phyloP scores from a whole-genome alignment of 2,329 filamentous ascomycete species.

The Pseudogymnoascus sp. region DNA sequence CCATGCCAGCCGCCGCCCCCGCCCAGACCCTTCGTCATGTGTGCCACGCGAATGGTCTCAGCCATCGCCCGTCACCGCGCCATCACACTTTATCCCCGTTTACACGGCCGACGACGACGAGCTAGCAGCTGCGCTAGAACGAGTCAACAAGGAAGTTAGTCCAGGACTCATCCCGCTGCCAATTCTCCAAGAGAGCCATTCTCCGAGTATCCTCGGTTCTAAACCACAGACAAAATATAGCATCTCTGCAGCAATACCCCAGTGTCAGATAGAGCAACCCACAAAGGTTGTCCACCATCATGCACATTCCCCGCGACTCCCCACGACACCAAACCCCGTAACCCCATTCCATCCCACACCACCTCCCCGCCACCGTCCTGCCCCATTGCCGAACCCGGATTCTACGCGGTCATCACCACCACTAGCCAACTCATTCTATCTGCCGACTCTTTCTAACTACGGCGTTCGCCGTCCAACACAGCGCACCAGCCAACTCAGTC shows the following conservation, averaged over 20 bases:
- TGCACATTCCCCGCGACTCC: not conserved
- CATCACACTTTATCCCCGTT: not conserved
- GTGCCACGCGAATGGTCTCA: constrained; percentile 3
- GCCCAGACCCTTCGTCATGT: not conserved
- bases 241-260: not conserved
- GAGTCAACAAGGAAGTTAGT: not conserved
- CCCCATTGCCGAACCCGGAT: not conserved
- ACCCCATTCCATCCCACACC: not conserved
- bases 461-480: not conserved
- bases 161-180: constrained; percentile 1
- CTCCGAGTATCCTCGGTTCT: not conserved
- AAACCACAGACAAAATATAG: not conserved
- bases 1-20: not conserved
- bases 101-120: not conserved
- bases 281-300: not conserved
- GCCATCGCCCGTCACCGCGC: not conserved
- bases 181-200: not conserved
- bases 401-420: not conserved
- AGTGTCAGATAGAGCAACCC: constrained; percentile 2
- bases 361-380: not conserved
- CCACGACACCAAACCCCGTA: not conserved
- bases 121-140: not conserved
- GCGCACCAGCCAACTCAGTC: not conserved
- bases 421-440: not conserved
- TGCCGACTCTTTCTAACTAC: not conserved